Conservation (phyloP, 2,329 filamentous ascomycete genomes). For the Xylariaceae sp. region DNA sequence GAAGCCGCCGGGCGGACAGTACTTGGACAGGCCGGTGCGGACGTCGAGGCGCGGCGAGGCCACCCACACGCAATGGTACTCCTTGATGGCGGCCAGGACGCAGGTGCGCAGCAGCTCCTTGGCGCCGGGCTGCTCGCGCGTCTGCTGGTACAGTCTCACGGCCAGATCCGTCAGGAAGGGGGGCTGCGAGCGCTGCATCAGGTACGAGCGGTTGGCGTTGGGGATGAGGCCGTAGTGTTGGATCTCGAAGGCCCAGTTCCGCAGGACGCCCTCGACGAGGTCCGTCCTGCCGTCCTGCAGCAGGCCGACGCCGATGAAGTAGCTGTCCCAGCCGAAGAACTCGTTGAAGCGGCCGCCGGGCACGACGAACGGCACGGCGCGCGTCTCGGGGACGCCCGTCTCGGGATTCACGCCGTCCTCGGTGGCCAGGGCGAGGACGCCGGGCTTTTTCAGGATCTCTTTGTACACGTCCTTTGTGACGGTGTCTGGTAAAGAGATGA, state of each 20-base stretch:
- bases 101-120: neutral
- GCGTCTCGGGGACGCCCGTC: neutral
- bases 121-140: neutral
- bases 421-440: conserved; percentile 5
- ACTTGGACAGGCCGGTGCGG: conserved; percentile 5
- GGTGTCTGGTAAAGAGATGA: neutral
- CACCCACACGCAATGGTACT: conserved; percentile 6
- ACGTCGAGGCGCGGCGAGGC: neutral
- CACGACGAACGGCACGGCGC: conserved; percentile 9
- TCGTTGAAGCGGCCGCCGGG: conserved; percentile 11
- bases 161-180: conserved; percentile 7
- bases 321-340: conserved; percentile 12
- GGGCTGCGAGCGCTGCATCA: conserved; percentile 7
- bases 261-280: conserved; percentile 2
- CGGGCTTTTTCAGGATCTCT: neutral
- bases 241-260: conserved; percentile 10
- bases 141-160: neutral
- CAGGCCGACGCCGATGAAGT: conserved; percentile 9
- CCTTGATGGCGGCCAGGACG: conserved; percentile 7
- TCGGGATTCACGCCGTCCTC: neutral
- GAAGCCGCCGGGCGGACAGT: neutral
- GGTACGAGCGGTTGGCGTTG: conserved; percentile 9
- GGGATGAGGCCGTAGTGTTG: conserved; percentile 8
- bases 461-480: conserved; percentile 2
- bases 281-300: neutral